Evolutionary conservation across 345 rosid genomes (phyloP), one percentile per base, ranked within the genome.

Genomic region (Trapa incisa): DNA sequence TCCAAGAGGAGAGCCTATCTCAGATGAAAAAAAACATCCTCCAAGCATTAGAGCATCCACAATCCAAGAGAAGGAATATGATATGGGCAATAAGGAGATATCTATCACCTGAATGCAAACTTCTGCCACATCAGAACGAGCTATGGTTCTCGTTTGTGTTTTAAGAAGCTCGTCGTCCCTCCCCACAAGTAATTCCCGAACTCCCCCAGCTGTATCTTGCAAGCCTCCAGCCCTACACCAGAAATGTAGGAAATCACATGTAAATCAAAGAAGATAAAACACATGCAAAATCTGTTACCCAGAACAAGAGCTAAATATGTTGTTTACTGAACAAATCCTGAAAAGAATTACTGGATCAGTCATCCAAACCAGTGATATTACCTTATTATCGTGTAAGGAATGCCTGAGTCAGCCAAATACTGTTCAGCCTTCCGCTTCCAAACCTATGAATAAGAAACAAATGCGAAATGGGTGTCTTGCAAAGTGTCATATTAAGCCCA

Each of bases 381-480:
- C 98, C 98, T 90, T 82, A 94, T 87, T 52, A 94, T 94, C 47
- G 99, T 94, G 82, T 91, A 91, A 0, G 99, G 93, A 67, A 94
- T 43, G 58, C 97, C 91, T 32, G 91, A 89, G 69, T 94, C 97
- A 48, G 91, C 91, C 87, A 94, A 82, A 82, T 91, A 94, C 76
- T 87, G 97, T 80, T 94, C 99, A 16, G 99, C 96, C 74, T 94
- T 94, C 81, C 99, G 85, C 84, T 94, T 94, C 99, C 99, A 94
- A 16, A 90, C 83, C 98, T 87, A 71, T 35, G 54, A 65, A 47
- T 4, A 37, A 72, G 17, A 65, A 29, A 8, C 61, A 50, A 14
- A 15, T 14, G 0, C 56, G 17, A 50, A 50, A 50, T 50, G 56
- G 3, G 41, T 10, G 43, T 14, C 43, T 8, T 62, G 1, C 37